These are phyloP conservation scores for Lichenothelia convexa DNA, from an alignment of 495 filamentous ascomycete species.

Conservation along the genomic window DNA sequence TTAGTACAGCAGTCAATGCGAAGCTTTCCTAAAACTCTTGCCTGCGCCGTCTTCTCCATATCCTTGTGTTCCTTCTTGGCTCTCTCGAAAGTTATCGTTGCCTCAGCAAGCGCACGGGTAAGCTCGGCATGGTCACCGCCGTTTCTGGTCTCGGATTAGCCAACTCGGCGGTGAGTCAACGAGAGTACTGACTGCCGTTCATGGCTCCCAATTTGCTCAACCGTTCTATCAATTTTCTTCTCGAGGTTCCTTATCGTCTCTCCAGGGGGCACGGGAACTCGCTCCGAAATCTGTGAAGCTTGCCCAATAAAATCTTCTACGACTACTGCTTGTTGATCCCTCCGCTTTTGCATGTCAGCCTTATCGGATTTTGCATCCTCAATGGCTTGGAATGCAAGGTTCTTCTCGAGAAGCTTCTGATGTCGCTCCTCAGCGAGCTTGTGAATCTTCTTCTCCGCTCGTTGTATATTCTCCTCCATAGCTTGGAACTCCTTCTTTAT, in stretches of 20 bases:
- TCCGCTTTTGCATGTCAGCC: constrained; percentile 26
- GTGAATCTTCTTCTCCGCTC: constrained; percentile 39
- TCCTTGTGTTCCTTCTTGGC: constrained; percentile 30
- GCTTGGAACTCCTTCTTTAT: constrained; percentile 25
- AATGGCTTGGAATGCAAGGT: constrained; percentile 36
- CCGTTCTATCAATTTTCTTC: constrained; percentile 40
- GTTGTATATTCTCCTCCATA: constrained; percentile 27
- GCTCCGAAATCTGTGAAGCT: constrained; percentile 35
- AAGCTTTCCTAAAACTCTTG: constrained; percentile 12
- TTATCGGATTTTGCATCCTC: constrained; percentile 31
- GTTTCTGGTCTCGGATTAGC: constrained; percentile 23
- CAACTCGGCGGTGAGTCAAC: background rate
- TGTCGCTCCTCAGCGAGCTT: constrained; percentile 31
- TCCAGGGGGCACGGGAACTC: constrained; percentile 49
- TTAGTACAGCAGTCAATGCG: constrained; percentile 6
- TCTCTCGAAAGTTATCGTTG: constrained; percentile 23
- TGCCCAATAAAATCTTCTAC: constrained; percentile 38
- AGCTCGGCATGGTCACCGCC: constrained; percentile 56
- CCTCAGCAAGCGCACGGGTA: constrained; percentile 27
- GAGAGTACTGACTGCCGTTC: constrained; percentile 27
- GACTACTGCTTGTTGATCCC: constrained; percentile 24
- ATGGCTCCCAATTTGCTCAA: constrained; percentile 32
- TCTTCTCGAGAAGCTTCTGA: constrained; percentile 44
- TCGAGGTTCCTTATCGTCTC: constrained; percentile 46
- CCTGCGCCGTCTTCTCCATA: constrained; percentile 34